Evolutionary conservation across 768 basidiomycete genomes (phyloP), one percentile per base, ranked within the genome.

Genomic region (Inosperma sp.): DNA sequence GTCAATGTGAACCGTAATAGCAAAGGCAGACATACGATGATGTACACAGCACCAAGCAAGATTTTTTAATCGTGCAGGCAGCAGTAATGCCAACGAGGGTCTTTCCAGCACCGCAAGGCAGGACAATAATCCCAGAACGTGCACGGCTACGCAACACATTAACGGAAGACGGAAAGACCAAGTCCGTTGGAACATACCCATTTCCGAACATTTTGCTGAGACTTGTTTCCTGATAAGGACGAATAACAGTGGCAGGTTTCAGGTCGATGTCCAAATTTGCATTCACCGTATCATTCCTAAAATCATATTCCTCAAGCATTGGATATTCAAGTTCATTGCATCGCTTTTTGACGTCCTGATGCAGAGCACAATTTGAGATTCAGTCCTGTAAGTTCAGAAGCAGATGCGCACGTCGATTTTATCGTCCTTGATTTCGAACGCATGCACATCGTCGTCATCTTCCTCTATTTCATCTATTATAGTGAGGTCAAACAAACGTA

Each of bases 191-290:
- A 10, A 56, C 78, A 48, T 67, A 93, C 90, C 93, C 96, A 66
- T 99, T 98, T 47, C 96, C 95, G 68, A 99, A 99, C 96, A 99
- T 99, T 72, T 99, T 99, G 58, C 92, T 93, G 35, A 99, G 73
- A 64, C 90, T 93, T 47, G 96, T 99, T 71, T 98, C 95, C 68
- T 99, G 96, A 69, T 99, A 99, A 12, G 96, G 93, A 48, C 96
- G 81, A 64, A 99, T 96, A 54, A 95, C 88, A 2, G 96, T 98
- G 29, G 93, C 88, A 3, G 96, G 96, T 66, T 99, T 99, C 48
- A 99, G 80, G 68, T 99, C 96, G 51, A 99, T 99, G 64, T 99
- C 96, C 37, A 99, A 78, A 68, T 97, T 95, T 23, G 96, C 81
- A 64, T 99, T 99, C 58, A 93, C 73, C 0, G 90, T 93, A 65